Evolutionary conservation across 345 rosid genomes (phyloP).

Genomic region (Camelina laxa): DNA sequence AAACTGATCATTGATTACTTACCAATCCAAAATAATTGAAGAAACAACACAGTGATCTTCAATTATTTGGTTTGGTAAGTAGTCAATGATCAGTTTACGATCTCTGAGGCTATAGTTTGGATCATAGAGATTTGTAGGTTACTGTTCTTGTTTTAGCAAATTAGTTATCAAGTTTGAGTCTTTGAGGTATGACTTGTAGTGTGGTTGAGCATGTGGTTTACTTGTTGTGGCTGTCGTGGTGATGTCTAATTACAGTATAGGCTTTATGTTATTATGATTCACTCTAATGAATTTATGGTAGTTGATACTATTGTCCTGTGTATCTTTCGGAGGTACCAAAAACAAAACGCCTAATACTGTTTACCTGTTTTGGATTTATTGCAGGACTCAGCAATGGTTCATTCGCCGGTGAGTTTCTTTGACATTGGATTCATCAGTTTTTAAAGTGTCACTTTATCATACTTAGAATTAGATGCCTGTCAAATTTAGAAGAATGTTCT

Average conservation of each 20-base stretch:
- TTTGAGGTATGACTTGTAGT: conserved; percentile 8
- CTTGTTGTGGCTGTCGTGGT: not conserved
- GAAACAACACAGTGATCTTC: too few species aligned
- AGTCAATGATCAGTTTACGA: not conserved
- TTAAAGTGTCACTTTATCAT: conserved; percentile 7
- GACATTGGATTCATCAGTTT: not conserved
- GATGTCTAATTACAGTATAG: not conserved
- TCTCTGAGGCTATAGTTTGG: conserved; percentile 5
- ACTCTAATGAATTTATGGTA: not conserved
- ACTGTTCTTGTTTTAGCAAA: not conserved
- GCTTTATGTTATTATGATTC: conserved; percentile 5
- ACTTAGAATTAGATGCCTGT: not conserved
- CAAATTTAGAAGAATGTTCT: not conserved
- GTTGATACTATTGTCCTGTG: not conserved
- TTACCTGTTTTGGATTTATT: conserved; percentile 28
- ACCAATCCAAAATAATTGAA: too few species aligned
- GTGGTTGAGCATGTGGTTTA: conserved; percentile 18
- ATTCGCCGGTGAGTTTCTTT: conserved; percentile 59
- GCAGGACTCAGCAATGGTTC: conserved; percentile 78
- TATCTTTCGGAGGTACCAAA: not conserved
- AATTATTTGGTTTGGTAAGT: not conserved
- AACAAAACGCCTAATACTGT: conserved; percentile 4
- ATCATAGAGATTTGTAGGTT: conserved; percentile 16
- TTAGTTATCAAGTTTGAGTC: conserved; percentile 9
- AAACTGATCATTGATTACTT: too few species aligned